phyloP scores from a whole-genome alignment of 768 basidiomycete species.

The Suillus fuscotomentosus region DNA sequence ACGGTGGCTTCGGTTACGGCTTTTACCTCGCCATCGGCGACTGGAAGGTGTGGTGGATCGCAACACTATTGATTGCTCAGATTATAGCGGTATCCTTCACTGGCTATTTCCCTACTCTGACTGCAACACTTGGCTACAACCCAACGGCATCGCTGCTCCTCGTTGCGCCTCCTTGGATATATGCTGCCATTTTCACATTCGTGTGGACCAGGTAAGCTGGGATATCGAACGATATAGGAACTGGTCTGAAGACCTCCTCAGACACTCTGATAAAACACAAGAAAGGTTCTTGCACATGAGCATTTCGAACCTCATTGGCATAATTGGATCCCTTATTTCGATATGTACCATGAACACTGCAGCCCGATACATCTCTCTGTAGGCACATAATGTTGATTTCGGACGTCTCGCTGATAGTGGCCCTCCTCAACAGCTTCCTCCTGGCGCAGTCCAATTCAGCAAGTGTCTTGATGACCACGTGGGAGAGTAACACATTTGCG shows the following conservation, averaged over 20 bases:
- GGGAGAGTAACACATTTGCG: conserved; percentile 60
- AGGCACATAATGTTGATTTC: conserved; percentile 18
- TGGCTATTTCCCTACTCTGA: conserved; percentile 77
- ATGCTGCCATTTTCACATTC: conserved; percentile 57
- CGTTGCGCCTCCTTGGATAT: conserved; percentile 74
- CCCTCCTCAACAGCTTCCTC: conserved; percentile 51
- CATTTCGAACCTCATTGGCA: conserved; percentile 48
- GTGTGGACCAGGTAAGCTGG: conserved; percentile 43
- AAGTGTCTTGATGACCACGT: conserved; percentile 59
- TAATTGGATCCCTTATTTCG: conserved; percentile 67
- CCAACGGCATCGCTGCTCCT: conserved; percentile 64
- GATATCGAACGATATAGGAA: neutral
- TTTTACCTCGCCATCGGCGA: conserved; percentile 62
- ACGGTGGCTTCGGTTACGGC: conserved; percentile 40
- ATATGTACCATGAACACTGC: conserved; percentile 61
- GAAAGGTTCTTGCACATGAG: conserved; percentile 51
- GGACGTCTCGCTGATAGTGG: conserved; percentile 5
- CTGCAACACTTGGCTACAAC: conserved; percentile 65
- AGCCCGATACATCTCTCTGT: conserved; percentile 69
- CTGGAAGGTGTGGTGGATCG: conserved; percentile 82
- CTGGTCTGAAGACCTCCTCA: conserved; percentile 15
- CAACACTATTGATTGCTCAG: conserved; percentile 39
- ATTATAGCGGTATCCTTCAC: conserved; percentile 66
- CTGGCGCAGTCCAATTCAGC: conserved; percentile 74
- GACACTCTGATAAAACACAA: conserved; percentile 65